Base-by-base conservation (phyloP, 2,329 filamentous ascomycete genomes). In the Gaeumannomyces tritici region DNA sequence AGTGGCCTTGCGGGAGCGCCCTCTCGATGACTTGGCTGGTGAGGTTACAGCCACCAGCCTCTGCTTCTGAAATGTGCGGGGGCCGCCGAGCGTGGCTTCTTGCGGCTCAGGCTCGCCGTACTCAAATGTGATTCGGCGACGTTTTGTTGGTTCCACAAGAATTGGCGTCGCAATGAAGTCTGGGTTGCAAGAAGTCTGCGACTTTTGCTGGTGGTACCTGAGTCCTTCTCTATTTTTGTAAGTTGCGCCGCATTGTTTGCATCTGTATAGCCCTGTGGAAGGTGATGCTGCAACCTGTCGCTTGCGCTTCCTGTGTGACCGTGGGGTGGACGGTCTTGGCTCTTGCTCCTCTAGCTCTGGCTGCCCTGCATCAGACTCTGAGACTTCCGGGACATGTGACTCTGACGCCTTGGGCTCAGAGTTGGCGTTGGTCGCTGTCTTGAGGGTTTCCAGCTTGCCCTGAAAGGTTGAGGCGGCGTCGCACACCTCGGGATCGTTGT, bases 171-270 rank as follows among this genome's bases (percentile, higher is more conserved):
- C 70, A 21, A 75, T 70, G 59, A 74, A 80, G 62, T 70, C 69
- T 2, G 82, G 78, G 66, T 86, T 86, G 67, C 83, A 86, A 18
- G 75, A 27, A 4, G 80, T 80, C 63, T 75, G 75, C 1, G 83
- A 81, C 66, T 84, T 85, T 42, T 79, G 79, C 18, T 80, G 71
- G 65, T 86, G 83, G 67, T 86, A 86, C 60, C 84, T 82, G 21
- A 86, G 73, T 0, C 83, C 83, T 57, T 83, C 74, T 42, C 81
- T 75, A 61, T 86, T 86, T 69, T 84, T 85, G 82, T 83, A 86
- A 13, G 71, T 73, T 3, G 77, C 78, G 12, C 78, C 78, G 63
- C 83, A 86, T 56, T 77, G 81, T 12, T 82, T 77, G 64, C 83
- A 86, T 26, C 71, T 73, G 67, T 73, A 84, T 1, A 72, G 66